A percentile compares a stretch with the other conserved stretches of the same genome.
phyloP scores from a whole-genome alignment of 1,139 yeast species.

The Candida albicans region DNA sequence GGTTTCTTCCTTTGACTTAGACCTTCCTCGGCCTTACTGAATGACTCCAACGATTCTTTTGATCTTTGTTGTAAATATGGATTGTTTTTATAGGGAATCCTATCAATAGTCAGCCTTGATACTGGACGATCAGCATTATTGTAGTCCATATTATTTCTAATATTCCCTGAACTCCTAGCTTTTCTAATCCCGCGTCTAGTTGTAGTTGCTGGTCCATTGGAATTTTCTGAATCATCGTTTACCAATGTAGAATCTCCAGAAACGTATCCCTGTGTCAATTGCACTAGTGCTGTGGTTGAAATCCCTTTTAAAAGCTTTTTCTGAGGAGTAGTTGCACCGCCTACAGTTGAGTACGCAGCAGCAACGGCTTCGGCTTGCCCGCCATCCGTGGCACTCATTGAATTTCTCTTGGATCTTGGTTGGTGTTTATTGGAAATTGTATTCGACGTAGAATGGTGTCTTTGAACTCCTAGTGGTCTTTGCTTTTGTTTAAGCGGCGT shows the following conservation, averaged over 20 bases:
- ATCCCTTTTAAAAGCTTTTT: conserved; percentile 21
- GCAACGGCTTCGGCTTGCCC: background rate
- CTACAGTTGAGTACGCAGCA: conserved; percentile 2
- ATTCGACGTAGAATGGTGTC: conserved; percentile 25
- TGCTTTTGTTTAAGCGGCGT: conserved; percentile 14
- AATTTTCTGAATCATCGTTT: conserved; percentile 15
- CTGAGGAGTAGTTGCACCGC: conserved; percentile 9
- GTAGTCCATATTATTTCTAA: conserved; percentile 15
- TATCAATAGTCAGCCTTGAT: conserved; percentile 14
- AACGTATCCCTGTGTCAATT: conserved; percentile 18
- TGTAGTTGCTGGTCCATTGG: background rate
- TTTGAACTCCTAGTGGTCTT: conserved; percentile 20
- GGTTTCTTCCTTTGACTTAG: conserved; percentile 23
- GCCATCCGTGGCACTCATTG: conserved; percentile 25
- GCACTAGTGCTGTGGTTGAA: conserved; percentile 31
- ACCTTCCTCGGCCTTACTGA: background rate
- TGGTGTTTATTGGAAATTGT: conserved; percentile 4
- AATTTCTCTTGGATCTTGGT: conserved; percentile 24
- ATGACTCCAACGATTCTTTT: background rate
- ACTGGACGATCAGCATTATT: conserved; percentile 15
- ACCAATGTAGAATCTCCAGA: conserved; percentile 15
- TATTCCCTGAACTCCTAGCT: conserved; percentile 39
- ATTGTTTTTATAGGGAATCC: conserved; percentile 26
- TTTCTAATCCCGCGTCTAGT: conserved; percentile 23
- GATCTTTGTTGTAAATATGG: conserved; percentile 22